These are phyloP conservation scores for Cryptosporidium sp. DNA, from an alignment of 169 alveolate species.

Conservation along the genomic window DNA sequence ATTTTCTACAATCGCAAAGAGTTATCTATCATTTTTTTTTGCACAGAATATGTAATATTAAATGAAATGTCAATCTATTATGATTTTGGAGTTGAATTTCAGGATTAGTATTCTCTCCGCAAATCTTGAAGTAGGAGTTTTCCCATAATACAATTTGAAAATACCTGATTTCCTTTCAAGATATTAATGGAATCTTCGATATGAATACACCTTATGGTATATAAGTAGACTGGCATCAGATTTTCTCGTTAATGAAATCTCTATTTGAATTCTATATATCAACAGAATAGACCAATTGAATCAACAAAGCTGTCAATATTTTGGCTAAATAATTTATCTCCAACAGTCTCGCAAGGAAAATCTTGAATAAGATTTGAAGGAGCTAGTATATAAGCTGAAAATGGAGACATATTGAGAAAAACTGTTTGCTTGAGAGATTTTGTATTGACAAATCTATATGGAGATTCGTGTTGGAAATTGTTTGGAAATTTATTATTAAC, in stretches of 20 bases:
- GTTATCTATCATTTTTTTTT: too few relatives aligned
- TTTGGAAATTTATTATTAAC: constrained; percentile 26
- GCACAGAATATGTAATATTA: neutral
- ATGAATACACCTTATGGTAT: too few relatives aligned
- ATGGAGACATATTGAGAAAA: constrained; percentile 53
- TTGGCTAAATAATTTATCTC: constrained; percentile 34
- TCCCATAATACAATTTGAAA: too few relatives aligned
- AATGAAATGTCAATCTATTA: neutral
- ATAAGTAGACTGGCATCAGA: neutral
- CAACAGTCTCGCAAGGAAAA: constrained; percentile 39
- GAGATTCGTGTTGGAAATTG: neutral
- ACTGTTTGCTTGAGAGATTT: constrained; percentile 30
- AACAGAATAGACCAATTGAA: constrained; percentile 20
- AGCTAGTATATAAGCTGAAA: constrained; percentile 55
- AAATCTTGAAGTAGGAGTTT: neutral
- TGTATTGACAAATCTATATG: constrained; percentile 25
- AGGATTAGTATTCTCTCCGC: too few relatives aligned
- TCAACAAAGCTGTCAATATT: constrained; percentile 55
- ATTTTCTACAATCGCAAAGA: neutral
- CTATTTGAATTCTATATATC: neutral
- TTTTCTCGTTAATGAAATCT: too few relatives aligned
- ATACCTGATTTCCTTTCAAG: neutral
- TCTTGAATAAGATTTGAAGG: constrained; percentile 37
- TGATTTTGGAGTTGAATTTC: too few relatives aligned
- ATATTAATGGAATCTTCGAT: neutral